phyloP scores from a whole-genome alignment of 176 grass and related monocot genomes.

The Rhynchospora breviuscula region DNA sequence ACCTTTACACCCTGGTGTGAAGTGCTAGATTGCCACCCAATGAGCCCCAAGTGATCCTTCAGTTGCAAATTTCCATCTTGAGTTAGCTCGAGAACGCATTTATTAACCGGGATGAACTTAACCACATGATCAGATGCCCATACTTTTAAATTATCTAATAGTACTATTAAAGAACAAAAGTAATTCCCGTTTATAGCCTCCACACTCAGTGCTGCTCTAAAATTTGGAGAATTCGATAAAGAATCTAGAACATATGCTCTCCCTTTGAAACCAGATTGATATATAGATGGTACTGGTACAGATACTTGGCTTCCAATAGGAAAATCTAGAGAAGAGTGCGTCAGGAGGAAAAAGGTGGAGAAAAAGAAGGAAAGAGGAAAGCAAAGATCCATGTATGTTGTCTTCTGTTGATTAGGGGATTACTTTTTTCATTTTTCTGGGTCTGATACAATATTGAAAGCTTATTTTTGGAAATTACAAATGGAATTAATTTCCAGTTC shows the following conservation, averaged over 20 bases:
- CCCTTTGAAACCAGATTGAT: constrained; percentile 26
- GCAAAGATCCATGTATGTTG: constrained; percentile 16
- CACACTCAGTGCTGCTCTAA: constrained; percentile 30
- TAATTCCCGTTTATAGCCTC: constrained; percentile 20
- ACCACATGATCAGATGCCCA: constrained; percentile 38
- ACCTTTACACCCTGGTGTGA: constrained; percentile 39
- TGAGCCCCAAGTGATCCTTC: constrained; percentile 14
- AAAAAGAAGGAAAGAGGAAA: constrained; percentile 13
- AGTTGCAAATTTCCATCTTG: constrained; percentile 33
- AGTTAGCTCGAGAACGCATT: constrained; percentile 30
- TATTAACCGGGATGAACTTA: constrained; percentile 18
- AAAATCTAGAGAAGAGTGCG: constrained; percentile 18
- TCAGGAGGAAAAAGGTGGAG: background rate
- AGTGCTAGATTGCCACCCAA: constrained; percentile 33
- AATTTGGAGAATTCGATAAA: constrained; percentile 6
- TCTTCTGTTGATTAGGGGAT: background rate
- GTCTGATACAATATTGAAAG: background rate
- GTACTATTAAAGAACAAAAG: constrained; percentile 31
- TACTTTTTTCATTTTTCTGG: constrained; percentile 5
- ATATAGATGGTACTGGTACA: constrained; percentile 22
- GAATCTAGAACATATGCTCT: constrained; percentile 26
- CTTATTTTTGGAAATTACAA: constrained; percentile 1
- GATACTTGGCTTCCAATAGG: constrained; percentile 21
- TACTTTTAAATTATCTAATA: constrained; percentile 35
- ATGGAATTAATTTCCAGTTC: constrained; percentile 8